These are phyloP conservation scores for Jasminum sambac DNA, from an alignment of 257 asterid genomes.

Conservation along the genomic window DNA sequence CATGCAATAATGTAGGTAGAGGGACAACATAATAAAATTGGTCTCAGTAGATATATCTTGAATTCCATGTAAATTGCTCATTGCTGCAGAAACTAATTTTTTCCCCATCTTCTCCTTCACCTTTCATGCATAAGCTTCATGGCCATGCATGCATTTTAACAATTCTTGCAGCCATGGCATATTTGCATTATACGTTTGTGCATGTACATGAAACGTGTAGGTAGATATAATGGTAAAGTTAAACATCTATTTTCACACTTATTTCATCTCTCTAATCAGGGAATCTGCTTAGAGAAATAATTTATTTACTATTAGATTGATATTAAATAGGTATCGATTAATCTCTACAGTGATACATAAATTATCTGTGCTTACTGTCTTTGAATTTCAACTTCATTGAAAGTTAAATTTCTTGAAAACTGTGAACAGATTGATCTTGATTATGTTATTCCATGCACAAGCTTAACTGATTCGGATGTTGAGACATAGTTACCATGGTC, in stretches of 20 bases:
- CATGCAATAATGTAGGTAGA: background rate
- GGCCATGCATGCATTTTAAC: background rate
- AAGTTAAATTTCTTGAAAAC: background rate
- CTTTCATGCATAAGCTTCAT: conserved; percentile 4
- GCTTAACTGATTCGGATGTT: background rate
- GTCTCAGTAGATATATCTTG: background rate
- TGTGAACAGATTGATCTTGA: background rate
- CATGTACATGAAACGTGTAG: background rate
- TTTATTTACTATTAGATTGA: background rate
- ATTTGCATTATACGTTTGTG: background rate
- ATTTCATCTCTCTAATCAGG: background rate
- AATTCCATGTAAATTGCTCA: background rate
- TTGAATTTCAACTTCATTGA: background rate
- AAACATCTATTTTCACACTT: background rate
- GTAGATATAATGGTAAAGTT: background rate
- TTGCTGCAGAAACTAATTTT: background rate
- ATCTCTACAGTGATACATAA: background rate
- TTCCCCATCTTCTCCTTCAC: conserved; percentile 5
- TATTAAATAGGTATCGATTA: background rate
- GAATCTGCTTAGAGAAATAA: background rate
- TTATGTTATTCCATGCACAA: background rate
- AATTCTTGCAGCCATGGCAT: background rate
- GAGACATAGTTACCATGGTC: background rate
- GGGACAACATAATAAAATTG: background rate
- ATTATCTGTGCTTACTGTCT: background rate